phyloP scores from a whole-genome alignment of 495 filamentous ascomycete species.

The Lasiosphaeria ovina region DNA sequence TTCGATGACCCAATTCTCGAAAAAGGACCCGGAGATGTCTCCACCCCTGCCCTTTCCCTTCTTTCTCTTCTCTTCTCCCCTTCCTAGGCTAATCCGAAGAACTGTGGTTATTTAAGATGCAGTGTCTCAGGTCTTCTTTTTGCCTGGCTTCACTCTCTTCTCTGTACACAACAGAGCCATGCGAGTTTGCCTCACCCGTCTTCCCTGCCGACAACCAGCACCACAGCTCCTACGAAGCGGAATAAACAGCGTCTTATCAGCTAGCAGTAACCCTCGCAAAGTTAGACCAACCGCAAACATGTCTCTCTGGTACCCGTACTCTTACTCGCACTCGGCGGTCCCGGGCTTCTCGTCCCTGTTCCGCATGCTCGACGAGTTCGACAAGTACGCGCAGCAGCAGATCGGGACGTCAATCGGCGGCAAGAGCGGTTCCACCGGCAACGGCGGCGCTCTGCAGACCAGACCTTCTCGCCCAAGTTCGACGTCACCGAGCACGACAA shows the following conservation, averaged over 20 bases:
- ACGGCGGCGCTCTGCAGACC: conserved; percentile 1
- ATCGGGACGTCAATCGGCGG: conserved; percentile 24
- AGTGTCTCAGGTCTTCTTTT: background rate
- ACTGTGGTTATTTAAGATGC: too few relatives aligned
- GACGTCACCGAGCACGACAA: conserved; percentile 71
- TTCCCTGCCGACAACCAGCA: background rate
- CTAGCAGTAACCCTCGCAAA: background rate
- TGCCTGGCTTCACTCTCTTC: background rate
- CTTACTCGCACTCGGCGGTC: conserved; percentile 39
- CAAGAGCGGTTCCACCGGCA: background rate
- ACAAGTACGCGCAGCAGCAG: conserved; percentile 47
- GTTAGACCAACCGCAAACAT: conserved; percentile 12
- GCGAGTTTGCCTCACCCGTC: background rate
- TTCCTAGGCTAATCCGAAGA: too few relatives aligned
- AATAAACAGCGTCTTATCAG: background rate
- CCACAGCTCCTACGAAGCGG: background rate
- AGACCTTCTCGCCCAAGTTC: conserved; percentile 51
- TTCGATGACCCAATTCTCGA: too few relatives aligned
- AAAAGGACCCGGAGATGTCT: too few relatives aligned
- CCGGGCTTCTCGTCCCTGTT: conserved; percentile 66
- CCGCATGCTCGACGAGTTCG: conserved; percentile 76
- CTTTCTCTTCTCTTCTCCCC: too few relatives aligned
- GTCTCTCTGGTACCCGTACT: conserved; percentile 28
- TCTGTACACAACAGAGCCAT: background rate
- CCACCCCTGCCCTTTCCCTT: too few relatives aligned